Percentiles rank a stretch among this genome's conserved stretches.
These are phyloP conservation scores for Fraxinus xanthoxyloides DNA, from an alignment of 305 asterid species.

Conservation along the genomic window DNA sequence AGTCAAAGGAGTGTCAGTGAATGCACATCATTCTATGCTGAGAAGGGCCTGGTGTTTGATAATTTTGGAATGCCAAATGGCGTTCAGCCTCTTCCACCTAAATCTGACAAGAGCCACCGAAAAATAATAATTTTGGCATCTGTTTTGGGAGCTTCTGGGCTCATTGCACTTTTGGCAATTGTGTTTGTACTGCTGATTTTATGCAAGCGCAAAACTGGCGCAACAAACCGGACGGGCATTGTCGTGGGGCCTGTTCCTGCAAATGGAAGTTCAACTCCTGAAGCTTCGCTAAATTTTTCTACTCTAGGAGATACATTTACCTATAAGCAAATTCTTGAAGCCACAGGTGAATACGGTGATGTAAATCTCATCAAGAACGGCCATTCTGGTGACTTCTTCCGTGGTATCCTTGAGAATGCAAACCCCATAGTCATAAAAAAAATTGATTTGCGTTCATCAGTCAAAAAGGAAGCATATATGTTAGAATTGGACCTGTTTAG, in stretches of 20 bases:
- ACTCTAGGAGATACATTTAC: conserved; percentile 62
- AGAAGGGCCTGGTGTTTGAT: not conserved
- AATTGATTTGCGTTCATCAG: conserved; percentile 37
- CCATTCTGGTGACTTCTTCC: conserved; percentile 64
- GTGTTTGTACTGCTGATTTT: not conserved
- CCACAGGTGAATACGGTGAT: conserved; percentile 46
- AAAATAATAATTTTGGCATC: not conserved
- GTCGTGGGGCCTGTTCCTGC: not conserved
- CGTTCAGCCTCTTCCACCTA: not conserved
- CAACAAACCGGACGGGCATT: not conserved
- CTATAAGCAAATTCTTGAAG: conserved; percentile 53
- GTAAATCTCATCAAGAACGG: conserved; percentile 51
- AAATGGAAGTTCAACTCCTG: conserved; percentile 45
- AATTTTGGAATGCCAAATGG: not conserved
- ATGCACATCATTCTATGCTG: not conserved
- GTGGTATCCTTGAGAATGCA: conserved; percentile 49
- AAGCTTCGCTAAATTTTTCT: conserved; percentile 45
- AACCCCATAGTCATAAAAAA: conserved; percentile 51
- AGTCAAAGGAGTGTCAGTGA: not conserved
- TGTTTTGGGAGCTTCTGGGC: not conserved
- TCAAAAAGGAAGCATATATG: conserved; percentile 45
- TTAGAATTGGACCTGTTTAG: conserved; percentile 49
- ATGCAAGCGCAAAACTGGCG: not conserved
- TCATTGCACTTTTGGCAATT: not conserved
- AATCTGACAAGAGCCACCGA: not conserved